These are phyloP conservation scores for Phytophthora sp. DNA, from an alignment of 352 stramenopile species.

Conservation along the genomic window DNA sequence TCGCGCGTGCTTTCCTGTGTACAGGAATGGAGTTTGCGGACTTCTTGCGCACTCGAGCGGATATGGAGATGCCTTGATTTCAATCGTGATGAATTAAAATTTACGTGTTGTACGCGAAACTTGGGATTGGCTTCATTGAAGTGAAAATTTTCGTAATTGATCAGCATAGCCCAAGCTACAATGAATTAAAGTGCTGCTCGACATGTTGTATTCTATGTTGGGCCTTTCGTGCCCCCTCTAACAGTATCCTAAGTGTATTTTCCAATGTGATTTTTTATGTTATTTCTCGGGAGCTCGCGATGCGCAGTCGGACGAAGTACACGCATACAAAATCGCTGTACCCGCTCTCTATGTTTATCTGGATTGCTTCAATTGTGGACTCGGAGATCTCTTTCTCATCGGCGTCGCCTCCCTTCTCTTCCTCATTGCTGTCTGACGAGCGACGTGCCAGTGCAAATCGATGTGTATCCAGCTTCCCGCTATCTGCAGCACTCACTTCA, in stretches of 20 bases:
- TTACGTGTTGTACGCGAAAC: no score
- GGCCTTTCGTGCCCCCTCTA: no score
- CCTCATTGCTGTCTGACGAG: slow-evolving; percentile 4
- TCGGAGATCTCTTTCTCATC: slow-evolving; percentile 15
- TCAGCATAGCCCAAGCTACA: no score
- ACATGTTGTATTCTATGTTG: no score
- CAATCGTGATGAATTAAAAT: not conserved
- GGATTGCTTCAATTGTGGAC: slow-evolving; percentile 51
- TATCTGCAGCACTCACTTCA: slow-evolving; percentile 47
- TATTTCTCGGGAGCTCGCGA: slow-evolving; percentile 30
- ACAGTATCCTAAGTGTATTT: not conserved
- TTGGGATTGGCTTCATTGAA: not conserved
- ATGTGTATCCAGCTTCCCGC: slow-evolving; percentile 61
- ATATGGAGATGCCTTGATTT: slow-evolving; percentile 33
- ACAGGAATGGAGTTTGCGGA: slow-evolving; percentile 73
- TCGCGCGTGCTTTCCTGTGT: slow-evolving; percentile 59
- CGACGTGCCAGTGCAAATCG: slow-evolving; percentile 40
- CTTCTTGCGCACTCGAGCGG: slow-evolving; percentile 52
- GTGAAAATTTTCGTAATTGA: no score
- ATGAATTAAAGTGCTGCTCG: no score
- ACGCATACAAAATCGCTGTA: slow-evolving; percentile 74
- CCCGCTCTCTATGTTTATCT: slow-evolving; percentile 73
- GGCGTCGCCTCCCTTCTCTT: slow-evolving; percentile 15
- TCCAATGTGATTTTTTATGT: slow-evolving; percentile 17
- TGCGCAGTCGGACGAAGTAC: slow-evolving; percentile 59